Evolutionary conservation across 2,329 filamentous ascomycete species (phyloP).

Genomic region (Botrytis fragariae): DNA sequence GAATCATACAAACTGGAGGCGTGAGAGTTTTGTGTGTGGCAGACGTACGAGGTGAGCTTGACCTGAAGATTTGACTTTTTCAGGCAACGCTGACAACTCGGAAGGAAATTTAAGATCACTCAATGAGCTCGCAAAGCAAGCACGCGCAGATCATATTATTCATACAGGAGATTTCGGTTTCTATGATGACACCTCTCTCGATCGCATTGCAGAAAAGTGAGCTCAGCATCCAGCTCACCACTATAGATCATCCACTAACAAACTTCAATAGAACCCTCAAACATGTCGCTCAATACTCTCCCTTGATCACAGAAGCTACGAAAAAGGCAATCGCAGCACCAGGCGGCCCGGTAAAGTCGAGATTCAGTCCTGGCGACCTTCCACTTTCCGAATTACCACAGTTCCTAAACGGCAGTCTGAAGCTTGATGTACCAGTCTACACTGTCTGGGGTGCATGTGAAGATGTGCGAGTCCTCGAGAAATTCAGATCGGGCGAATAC

Average conservation of each 20-base stretch:
- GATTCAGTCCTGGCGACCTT: constrained; percentile 76
- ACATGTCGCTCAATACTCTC: constrained; percentile 98
- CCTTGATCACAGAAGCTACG: constrained; percentile 76
- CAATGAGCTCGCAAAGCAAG: constrained; percentile 93
- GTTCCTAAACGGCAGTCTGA: constrained; percentile 83
- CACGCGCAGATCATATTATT: constrained; percentile 94
- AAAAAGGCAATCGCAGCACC: constrained; percentile 66
- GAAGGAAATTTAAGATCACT: constrained; percentile 90
- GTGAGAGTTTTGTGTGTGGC: constrained; percentile 68
- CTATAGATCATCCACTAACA: constrained; percentile 28
- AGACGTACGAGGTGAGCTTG: constrained; percentile 63
- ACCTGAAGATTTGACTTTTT: constrained; percentile 14
- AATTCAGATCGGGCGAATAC: constrained; percentile 96
- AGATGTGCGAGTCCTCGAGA: constrained; percentile 95
- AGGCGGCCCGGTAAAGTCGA: constrained; percentile 79
- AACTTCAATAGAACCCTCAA: constrained; percentile 73
- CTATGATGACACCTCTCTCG: constrained; percentile 93
- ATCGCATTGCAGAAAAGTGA: constrained; percentile 97
- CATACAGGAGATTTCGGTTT: constrained; percentile 99
- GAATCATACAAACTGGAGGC: constrained; percentile 62
- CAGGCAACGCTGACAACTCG: constrained; percentile 29
- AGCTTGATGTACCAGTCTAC: constrained; percentile 93
- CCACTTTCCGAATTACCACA: constrained; percentile 89
- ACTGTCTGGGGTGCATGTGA: constrained; percentile 99
- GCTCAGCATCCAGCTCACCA: constrained; percentile 34